Conservation (phyloP, 2,329 filamentous ascomycete species). For the Paracoccidioides brasiliensis region DNA sequence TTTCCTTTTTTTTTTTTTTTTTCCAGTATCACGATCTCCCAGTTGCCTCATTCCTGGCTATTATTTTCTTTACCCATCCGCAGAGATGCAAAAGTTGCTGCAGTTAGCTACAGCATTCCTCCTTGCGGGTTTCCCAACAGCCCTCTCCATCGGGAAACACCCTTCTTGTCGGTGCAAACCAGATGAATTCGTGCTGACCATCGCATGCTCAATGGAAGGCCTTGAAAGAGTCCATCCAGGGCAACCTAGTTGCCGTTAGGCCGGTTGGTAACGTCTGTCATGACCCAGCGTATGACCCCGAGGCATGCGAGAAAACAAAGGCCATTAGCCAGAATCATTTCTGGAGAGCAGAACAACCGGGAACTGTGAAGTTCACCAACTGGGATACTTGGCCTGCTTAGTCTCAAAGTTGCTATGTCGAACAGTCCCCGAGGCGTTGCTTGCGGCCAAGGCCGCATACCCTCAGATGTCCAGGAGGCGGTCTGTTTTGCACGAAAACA, state of each 20-base stretch:
- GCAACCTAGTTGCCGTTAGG: conserved; percentile 39
- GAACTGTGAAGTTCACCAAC: conserved; percentile 26
- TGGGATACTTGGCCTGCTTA: conserved; percentile 28
- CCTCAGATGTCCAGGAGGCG: conserved; percentile 24
- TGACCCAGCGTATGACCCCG: conserved; percentile 34
- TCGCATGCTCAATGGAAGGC: conserved; percentile 31
- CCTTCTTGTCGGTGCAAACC: conserved; percentile 32
- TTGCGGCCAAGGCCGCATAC: conserved; percentile 25
- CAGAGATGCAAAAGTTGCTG: not conserved
- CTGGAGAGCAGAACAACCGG: conserved; percentile 26
- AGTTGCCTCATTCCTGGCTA: not conserved
- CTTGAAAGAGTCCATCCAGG: conserved; percentile 41
- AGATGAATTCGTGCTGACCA: conserved; percentile 46
- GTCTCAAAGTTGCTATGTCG: conserved; percentile 27
- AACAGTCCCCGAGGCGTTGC: conserved; percentile 14
- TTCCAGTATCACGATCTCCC: not conserved
- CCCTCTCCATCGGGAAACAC: conserved; percentile 4
- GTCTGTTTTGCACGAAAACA: conserved; percentile 16
- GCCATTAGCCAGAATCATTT: conserved; percentile 15
- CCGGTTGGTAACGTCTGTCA: conserved; percentile 45
- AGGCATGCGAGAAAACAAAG: conserved; percentile 25
- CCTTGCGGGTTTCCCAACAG: not conserved
- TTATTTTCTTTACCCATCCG: not conserved
- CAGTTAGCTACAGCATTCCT: not conserved
- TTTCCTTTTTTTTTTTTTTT: not conserved